A percentile compares a stretch with the other conserved stretches of the same genome.
These are phyloP conservation scores for Penicillium italicum DNA, from an alignment of 2,329 filamentous ascomycete genomes.

Conservation along the genomic window DNA sequence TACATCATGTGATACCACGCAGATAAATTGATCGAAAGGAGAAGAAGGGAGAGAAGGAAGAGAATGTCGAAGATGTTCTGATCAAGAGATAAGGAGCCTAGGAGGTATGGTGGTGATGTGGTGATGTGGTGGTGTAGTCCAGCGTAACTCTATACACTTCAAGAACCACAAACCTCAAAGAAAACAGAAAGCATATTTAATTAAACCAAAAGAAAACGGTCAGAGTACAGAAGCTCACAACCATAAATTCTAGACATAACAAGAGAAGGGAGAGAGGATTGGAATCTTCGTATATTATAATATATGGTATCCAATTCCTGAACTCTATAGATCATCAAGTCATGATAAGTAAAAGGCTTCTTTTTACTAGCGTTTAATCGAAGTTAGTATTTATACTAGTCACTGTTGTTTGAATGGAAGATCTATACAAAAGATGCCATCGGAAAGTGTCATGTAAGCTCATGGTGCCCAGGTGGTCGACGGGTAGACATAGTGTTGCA, in stretches of 20 bases:
- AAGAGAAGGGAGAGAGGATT: neutral
- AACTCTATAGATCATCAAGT: neutral
- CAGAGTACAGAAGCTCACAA: neutral
- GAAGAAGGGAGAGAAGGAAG: neutral
- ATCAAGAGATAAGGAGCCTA: neutral
- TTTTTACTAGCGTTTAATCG: neutral
- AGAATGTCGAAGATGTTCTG: neutral
- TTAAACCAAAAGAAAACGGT: neutral
- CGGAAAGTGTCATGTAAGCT: neutral
- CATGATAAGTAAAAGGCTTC: neutral
- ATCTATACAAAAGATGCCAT: neutral
- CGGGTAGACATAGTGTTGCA: neutral
- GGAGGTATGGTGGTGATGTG: neutral
- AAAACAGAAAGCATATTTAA: neutral
- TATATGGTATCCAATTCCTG: neutral
- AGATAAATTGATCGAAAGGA: neutral
- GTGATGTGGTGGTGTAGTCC: neutral
- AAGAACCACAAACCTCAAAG: neutral
- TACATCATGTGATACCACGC: neutral
- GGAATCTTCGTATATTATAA: neutral
- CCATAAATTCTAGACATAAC: neutral
- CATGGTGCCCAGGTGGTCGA: neutral
- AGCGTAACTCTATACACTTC: neutral
- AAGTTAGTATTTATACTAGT: neutral
- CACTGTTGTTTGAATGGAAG: neutral